Evolutionary conservation across 805 yeast species (phyloP), one percentile per base, ranked within the genome.

Genomic region (Saturnispora diversa): DNA sequence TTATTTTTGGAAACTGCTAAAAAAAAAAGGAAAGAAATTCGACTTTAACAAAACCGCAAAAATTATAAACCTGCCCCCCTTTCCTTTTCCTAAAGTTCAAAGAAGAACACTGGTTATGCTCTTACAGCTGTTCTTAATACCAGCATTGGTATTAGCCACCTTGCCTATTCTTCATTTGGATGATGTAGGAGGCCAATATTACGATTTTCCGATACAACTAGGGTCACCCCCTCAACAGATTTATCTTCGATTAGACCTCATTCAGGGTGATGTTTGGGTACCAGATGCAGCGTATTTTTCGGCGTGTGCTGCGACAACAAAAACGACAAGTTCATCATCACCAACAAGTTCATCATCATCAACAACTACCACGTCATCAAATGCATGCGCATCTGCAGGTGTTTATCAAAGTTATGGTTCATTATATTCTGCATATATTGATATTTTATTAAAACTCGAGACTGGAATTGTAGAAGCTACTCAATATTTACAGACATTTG

Each of bases 221-320:
- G 64, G 64, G 3, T 30, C 31, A 2, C 53, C 57, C 1, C 35
- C 39, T 7, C 59, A 58, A 44, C 33, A 45, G 2, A 9, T 56
- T 23, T 42, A 28, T 6, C 35, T 61, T 11, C 44, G 66, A 21
- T 29, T 62, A 8, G 66, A 62, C 41, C 39, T 60, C 4, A 40
- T 43, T 13, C 52, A 54, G 24, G 58, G 52, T 11, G 45, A 46
- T 20, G 19, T 56, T 2, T 62, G 64, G 64, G 44, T 59, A 3
- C 60, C 58, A 26, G 58, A 51, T 16, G 37, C 44, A 5, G 39
- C 40, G 16, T 45, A 43, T 3, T 60, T 53, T 34, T 31, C 50
- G 5, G 22, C 31, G 2, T 60, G 66, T 51, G 3, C 31, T 17
- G 9, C 34, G n/a, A 24, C 39, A n/a, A 8, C 19, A 12, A 10